Evolutionary conservation across 1,139 yeast species (phyloP), one percentile per base, ranked within the genome.

Genomic region (Geotrichum cucujoidarum): DNA sequence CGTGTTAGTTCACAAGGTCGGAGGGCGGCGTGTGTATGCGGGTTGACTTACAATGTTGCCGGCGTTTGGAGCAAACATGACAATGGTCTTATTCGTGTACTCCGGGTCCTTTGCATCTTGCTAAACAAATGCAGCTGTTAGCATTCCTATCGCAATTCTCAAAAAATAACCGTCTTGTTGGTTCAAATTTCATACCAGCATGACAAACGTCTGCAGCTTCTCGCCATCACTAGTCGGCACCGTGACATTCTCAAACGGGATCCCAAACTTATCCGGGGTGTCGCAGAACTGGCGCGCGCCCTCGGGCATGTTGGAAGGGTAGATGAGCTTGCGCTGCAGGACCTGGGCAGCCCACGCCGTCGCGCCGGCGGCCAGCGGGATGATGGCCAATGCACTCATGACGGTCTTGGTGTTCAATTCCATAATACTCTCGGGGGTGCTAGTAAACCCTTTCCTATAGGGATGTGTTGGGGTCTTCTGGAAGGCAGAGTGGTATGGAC

Each of bases 51-150:
- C 49, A 36, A 92, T 92, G 64, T 94, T 92, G 3, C 98, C 98
- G 2, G 97, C 98, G 67, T 92, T 92, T 2, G 98, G 98, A 38
- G 89, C 83, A 49, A 89, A 73, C 29, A 92, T 75, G 41, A 94
- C 62, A 7, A 92, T 75, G 0, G 98, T 90, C 54, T 83, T 83
- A 56, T 78, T 74, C 30, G 72, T 64, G 51, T 82, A 80, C 10
- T 60, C 55, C 0, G 72, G 60, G 4, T 67, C 58, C 13, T 60
- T 60, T 2, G 64, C 57, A 57, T 80, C 78, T 40, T 81, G 86
- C 14, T 65, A 53, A 7, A 41, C 24, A 4, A 31, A 17, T 14
- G 24, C 46, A 7, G 25, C 21, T 17, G 37, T 40, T 29, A 39
- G 30, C 6, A 13, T 35, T n/a, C n/a, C n/a, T n/a, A n/a, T n/a